These are phyloP conservation scores for Endoconidiophora polonica DNA, from an alignment of 2,329 filamentous ascomycete genomes.

Conservation along the genomic window DNA sequence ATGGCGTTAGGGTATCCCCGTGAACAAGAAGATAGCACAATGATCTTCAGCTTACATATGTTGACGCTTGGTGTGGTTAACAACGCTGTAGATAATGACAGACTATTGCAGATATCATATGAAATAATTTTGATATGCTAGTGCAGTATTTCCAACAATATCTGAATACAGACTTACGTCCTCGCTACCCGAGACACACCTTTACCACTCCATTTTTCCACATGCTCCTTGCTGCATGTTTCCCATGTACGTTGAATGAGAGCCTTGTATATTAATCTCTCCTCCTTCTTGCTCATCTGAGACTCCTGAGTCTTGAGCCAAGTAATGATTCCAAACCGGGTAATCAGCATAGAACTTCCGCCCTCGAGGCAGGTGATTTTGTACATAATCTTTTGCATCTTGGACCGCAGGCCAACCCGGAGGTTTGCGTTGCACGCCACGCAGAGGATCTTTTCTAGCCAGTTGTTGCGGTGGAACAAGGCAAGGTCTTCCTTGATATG, in stretches of 20 bases:
- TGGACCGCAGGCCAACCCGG: conserved; percentile 39
- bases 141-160: background rate
- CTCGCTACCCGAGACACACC: conserved; percentile 7
- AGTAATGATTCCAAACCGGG: conserved; percentile 54
- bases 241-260: conserved; percentile 44
- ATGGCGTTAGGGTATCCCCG: too few relatives aligned
- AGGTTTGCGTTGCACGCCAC: conserved; percentile 52
- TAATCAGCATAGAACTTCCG: conserved; percentile 66
- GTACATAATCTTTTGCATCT: conserved; percentile 45
- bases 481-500: conserved; percentile 41
- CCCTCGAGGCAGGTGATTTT: conserved; percentile 49
- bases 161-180: background rate
- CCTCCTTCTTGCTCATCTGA: conserved; percentile 29
- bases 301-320: conserved; percentile 37
- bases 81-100: too few relatives aligned
- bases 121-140: background rate
- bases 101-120: too few relatives aligned
- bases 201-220: conserved; percentile 13
- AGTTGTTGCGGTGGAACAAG: conserved; percentile 41
- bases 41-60: too few relatives aligned
- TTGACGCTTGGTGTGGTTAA: too few relatives aligned
- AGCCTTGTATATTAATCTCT: conserved; percentile 32
- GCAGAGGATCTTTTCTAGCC: conserved; percentile 61
- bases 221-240: conserved; percentile 43
- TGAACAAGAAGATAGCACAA: too few relatives aligned